Evolutionary conservation across 257 asterid genomes (phyloP).

Genomic region (Mentha longifolia): DNA sequence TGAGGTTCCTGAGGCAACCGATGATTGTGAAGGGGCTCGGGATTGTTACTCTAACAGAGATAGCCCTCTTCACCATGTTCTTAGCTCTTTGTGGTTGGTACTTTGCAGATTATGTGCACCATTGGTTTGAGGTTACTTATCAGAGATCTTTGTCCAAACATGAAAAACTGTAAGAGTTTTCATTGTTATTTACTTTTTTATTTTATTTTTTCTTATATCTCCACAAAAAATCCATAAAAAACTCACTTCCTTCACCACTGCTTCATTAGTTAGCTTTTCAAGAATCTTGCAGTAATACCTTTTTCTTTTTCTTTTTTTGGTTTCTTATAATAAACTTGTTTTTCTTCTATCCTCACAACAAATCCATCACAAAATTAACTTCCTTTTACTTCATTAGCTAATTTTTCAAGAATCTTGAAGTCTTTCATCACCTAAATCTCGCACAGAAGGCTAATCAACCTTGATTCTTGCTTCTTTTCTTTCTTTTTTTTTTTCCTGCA

Average conservation of each 20-base stretch:
- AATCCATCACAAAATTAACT: neutral
- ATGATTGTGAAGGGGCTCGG: constrained; percentile 75
- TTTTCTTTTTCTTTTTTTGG: too few species aligned
- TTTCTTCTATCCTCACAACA: neutral
- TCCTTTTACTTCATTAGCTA: too few species aligned
- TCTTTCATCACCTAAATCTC: too few species aligned
- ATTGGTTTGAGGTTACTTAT: constrained; percentile 59
- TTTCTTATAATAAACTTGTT: neutral
- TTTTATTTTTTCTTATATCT: neutral
- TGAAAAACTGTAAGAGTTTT: constrained; percentile 61
- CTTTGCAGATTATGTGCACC: constrained; percentile 67
- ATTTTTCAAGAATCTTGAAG: too few species aligned
- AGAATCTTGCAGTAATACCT: too few species aligned
- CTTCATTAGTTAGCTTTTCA: too few species aligned
- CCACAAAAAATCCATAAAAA: too few species aligned
- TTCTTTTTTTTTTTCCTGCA: too few species aligned
- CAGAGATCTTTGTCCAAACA: constrained; percentile 49
- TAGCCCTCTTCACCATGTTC: constrained; percentile 67
- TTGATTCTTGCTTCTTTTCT: too few species aligned
- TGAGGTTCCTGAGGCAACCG: constrained; percentile 61
- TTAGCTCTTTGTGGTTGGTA: constrained; percentile 78
- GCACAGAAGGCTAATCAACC: too few species aligned
- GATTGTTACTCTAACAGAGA: constrained; percentile 73
- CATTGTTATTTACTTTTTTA: neutral
- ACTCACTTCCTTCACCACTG: too few species aligned